These are phyloP conservation scores for Allomyces macrogynus DNA, from an alignment of 192 early-diverging fungal species.

Conservation along the genomic window DNA sequence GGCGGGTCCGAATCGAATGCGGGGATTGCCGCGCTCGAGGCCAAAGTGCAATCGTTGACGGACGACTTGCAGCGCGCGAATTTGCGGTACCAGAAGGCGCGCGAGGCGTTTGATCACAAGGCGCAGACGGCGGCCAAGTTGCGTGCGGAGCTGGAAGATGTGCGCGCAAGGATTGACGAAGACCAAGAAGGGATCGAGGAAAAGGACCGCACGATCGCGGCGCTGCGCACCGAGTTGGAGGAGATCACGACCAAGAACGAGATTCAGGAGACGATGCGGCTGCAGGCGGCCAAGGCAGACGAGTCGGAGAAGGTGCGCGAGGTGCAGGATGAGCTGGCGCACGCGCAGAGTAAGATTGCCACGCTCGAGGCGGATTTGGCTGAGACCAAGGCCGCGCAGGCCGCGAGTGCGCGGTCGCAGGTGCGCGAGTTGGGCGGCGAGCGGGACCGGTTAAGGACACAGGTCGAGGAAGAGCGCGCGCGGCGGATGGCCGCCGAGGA, in stretches of 20 bases:
- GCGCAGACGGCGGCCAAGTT: not conserved
- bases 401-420: not conserved
- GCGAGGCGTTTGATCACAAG: not conserved
- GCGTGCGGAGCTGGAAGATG: not conserved
- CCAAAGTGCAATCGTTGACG: not conserved
- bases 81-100: not conserved
- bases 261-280: constrained; percentile 8
- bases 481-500: not conserved
- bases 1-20: not conserved
- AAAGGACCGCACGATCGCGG: constrained; percentile 22
- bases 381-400: constrained; percentile 1
- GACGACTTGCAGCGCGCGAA: not conserved
- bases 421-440: not conserved
- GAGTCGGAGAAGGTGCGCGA: not conserved
- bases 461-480: not conserved
- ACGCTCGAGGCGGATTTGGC: constrained; percentile 6
- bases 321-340: constrained; percentile 1
- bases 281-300: not conserved
- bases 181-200: constrained; percentile 12
- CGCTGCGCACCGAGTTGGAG: constrained; percentile 20
- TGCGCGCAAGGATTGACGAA: constrained; percentile 15
- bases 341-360: constrained; percentile 6
- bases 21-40: not conserved
- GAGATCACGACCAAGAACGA: constrained; percentile 21
- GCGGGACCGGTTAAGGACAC: not conserved